phyloP scores from a whole-genome alignment of 2,329 filamentous ascomycete genomes.

The Rachicladosporium sp. region DNA sequence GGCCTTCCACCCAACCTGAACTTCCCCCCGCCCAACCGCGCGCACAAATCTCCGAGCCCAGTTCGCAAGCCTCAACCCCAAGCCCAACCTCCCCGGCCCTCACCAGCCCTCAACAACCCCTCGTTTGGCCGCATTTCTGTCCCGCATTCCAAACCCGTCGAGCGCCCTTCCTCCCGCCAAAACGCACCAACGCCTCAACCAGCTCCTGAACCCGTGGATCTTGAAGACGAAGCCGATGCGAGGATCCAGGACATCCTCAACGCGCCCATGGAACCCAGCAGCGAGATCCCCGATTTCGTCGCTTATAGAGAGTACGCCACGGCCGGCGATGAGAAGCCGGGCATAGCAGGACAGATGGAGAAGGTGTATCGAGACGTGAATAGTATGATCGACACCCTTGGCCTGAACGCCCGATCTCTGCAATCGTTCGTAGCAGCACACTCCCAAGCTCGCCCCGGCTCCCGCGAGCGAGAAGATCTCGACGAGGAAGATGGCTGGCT shows the following conservation, averaged over 20 bases:
- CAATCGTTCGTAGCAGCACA: conserved; percentile 55
- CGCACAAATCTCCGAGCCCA: conserved; percentile 29
- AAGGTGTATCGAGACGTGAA: conserved; percentile 65
- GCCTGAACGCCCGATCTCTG: conserved; percentile 67
- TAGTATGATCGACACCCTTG: conserved; percentile 87
- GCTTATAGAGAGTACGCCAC: conserved; percentile 36
- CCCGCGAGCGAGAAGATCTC: conserved; percentile 45
- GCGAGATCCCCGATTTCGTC: conserved; percentile 55
- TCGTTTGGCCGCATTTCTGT: conserved; percentile 16
- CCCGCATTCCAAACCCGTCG: conserved; percentile 20
- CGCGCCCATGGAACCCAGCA: conserved; percentile 48
- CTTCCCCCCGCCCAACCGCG: conserved; percentile 23
- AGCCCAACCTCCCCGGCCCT: conserved; percentile 62
- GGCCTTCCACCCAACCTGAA: conserved; percentile 17
- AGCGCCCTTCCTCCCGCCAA: conserved; percentile 21
- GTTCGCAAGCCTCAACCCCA: conserved; percentile 15
- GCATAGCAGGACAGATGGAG: conserved; percentile 36
- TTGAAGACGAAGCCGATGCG: conserved; percentile 59
- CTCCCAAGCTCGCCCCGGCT: conserved; percentile 36
- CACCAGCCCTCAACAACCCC: conserved; percentile 40
- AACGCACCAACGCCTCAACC: conserved; percentile 18
- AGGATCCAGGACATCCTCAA: conserved; percentile 51
- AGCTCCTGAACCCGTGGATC: conserved; percentile 29
- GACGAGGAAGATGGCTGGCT: conserved; percentile 48
- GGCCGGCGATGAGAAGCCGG: conserved; percentile 27